Evolutionary conservation across 768 basidiomycete genomes (phyloP), one percentile per base, ranked within the genome.

Genomic region (Rhizopogon salebrosus): DNA sequence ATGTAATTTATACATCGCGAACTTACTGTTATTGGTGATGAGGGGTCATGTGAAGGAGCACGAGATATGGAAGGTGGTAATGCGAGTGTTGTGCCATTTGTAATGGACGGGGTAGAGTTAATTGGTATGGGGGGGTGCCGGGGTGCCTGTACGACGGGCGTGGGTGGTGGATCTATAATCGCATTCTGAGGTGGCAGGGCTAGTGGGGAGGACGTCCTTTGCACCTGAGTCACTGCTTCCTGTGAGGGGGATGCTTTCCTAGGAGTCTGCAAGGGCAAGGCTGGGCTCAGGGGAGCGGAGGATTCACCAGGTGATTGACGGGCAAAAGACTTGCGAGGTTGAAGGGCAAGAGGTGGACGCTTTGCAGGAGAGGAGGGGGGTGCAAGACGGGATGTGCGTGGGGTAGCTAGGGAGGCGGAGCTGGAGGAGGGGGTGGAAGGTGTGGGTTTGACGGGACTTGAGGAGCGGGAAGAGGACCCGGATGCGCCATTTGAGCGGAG

Each of bases 401-500:
- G 57, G 52, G 59, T 57, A 42, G 62, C 62, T 51, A 54, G 50
- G 42, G 63, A 65, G 5, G 73, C 61, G 6, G 71, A 56, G 24
- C 67, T 58, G 20, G 65, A 55, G n/a, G 71, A 20, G 34, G 67
- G 55, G 14, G 63, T 52, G 6, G 68, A 62, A 14, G 52, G 10
- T 0, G 45, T 46, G 31, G 76, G 69, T 62, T 85, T 85, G 23
- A 70, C 74, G 18, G 88, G 89, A 63, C 87, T 90, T 4, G 70
- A 66, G 6, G 88, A 80, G 18, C 88, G 83, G 8, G 85, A 80
- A 16, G 86, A 84, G 29, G 72, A 66, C 20, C 29, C 45, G 45
- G 72, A 58, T 39, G 66, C 62, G 20, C 53, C 61, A 2, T 77
- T 73, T 6, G 78, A 75, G 23, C 81, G 75, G 13, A 62, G 67